A percentile compares a stretch with the other conserved stretches of the same genome.
These are phyloP conservation scores for Taiozyma sp. DNA, from an alignment of 1,139 yeast genomes.

Conservation along the genomic window DNA sequence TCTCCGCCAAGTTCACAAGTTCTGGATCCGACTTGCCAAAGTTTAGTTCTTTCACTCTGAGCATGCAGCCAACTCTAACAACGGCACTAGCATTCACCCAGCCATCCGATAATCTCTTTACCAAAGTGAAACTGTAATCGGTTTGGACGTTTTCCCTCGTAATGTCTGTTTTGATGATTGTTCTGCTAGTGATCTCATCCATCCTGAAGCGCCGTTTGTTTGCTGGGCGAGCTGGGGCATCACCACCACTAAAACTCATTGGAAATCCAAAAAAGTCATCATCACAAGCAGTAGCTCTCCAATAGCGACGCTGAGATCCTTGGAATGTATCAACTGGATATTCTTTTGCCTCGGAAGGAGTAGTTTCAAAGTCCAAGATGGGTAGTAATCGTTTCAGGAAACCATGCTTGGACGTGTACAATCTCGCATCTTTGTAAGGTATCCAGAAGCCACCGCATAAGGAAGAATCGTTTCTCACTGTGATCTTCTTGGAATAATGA, in stretches of 20 bases:
- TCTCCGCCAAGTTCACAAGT: slow-evolving; percentile 13
- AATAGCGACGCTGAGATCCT: slow-evolving; percentile 7
- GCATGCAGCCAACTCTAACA: slow-evolving; percentile 11
- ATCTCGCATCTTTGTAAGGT: slow-evolving; percentile 6
- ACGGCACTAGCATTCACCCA: slow-evolving; percentile 18
- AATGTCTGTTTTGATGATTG: slow-evolving; percentile 3
- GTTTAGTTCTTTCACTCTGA: slow-evolving; percentile 15
- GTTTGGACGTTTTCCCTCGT: slow-evolving; percentile 5
- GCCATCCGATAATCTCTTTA: slow-evolving; percentile 21
- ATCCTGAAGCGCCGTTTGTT: background rate
- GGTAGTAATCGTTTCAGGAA: slow-evolving; percentile 10
- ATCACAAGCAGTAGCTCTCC: slow-evolving; percentile 11
- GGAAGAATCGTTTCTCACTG: slow-evolving; percentile 15
- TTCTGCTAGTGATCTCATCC: slow-evolving; percentile 7
- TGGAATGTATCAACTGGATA: slow-evolving; percentile 11
- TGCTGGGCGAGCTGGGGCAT: slow-evolving; percentile 12
- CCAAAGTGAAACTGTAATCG: slow-evolving; percentile 1
- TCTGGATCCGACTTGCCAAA: slow-evolving; percentile 20
- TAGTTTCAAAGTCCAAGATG: slow-evolving; percentile 12
- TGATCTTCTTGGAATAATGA: slow-evolving; percentile 1
- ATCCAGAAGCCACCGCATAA: slow-evolving; percentile 25
- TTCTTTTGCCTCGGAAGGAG: slow-evolving; percentile 10
- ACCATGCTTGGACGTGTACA: slow-evolving; percentile 17
- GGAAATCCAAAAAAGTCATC: slow-evolving; percentile 16
- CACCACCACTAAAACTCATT: slow-evolving; percentile 13